Evolutionary conservation across 1,284 basidiomycete genomes (phyloP), one percentile per base, ranked within the genome.

Genomic region (Austroboletus novae-zelandiae): DNA sequence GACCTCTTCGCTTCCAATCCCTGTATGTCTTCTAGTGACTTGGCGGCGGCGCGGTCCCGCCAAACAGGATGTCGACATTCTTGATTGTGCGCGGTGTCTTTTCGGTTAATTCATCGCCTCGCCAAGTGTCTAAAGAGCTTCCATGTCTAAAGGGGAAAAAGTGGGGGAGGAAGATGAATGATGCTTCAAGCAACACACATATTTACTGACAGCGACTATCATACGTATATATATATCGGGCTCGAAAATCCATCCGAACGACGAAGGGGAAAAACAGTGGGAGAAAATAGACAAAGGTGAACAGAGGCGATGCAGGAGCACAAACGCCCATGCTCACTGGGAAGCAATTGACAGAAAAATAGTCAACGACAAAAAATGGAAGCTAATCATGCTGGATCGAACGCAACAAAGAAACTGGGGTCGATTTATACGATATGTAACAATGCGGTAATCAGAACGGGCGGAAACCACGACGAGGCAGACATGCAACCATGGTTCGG

Each of bases 121-220:
- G 23, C 30, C 20, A 34, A 30, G 35, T 32, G 14, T 11, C 2
- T 9, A 45, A 23, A 17, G 3, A 25, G 44, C 27, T 43, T 45
- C 43, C 20, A 40, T 25, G 46, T 35, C 5, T 39, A 37, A 45
- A 41, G 18, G 43, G 48, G 35, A n/a, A 30, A 36, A 17, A 31
- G 17, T 20, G 27, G 37, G 18, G 20, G 27, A 48, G 37, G n/a
- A 48, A 45, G 49, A 34, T 9, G 7, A 17, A 46, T 45, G 47
- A 45, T 68, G 62, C 66, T 47, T 69, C 62, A 57, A 69, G 64
- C 66, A 66, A 51, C 54, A 50, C 43, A 53, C 23, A 52, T 64
- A 57, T 53, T 51, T 57, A 52, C 47, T 40, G 49, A 46, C 45
- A 31, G 17, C 48, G 45, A 37, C 52, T 65, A 59, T 57, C 53